phyloP scores from a whole-genome alignment of 202 grass and related monocot species.

The Dendrocalamus latiflorus region DNA sequence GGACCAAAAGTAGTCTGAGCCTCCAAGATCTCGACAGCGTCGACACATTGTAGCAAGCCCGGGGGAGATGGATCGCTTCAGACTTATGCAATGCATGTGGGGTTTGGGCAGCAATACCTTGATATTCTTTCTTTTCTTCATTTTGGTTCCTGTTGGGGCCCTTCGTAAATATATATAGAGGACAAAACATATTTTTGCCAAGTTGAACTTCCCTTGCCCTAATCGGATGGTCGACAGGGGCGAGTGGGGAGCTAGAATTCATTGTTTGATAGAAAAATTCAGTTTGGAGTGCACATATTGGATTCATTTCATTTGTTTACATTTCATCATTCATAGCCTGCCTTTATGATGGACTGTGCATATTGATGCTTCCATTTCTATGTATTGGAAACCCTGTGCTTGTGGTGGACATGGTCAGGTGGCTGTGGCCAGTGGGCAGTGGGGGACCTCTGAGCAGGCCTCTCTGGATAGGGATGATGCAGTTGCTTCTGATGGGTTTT shows the following conservation, averaged over 20 bases:
- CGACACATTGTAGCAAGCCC: slow-evolving; percentile 1
- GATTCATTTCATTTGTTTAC: slow-evolving; percentile 52
- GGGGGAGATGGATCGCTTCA: neutral
- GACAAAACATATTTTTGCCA: slow-evolving; percentile 27
- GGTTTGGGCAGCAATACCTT: neutral
- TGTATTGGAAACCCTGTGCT: slow-evolving; percentile 8
- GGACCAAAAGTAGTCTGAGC: slow-evolving; percentile 51
- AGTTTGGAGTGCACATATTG: slow-evolving; percentile 42
- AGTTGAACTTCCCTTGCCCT: slow-evolving; percentile 7
- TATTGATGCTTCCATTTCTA: slow-evolving; percentile 34
- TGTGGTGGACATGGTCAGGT: slow-evolving; percentile 52
- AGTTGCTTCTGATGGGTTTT: slow-evolving; percentile 40
- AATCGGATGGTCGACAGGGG: neutral
- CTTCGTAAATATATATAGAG: slow-evolving; percentile 43
- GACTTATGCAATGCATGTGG: slow-evolving; percentile 9
- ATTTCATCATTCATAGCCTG: slow-evolving; percentile 1
- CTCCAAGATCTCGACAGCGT: slow-evolving; percentile 42
- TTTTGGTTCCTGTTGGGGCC: neutral
- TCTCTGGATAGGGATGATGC: slow-evolving; percentile 42
- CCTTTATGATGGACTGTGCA: slow-evolving; percentile 18
- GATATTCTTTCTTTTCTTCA: slow-evolving; percentile 3
- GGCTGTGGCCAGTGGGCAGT: slow-evolving; percentile 27
- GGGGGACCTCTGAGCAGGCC: slow-evolving; percentile 38
- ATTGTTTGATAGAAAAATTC: slow-evolving; percentile 43
- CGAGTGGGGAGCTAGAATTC: slow-evolving; percentile 31